phyloP scores from a whole-genome alignment of 2,329 filamentous ascomycete species.

The Pseudocercospora fuligena region DNA sequence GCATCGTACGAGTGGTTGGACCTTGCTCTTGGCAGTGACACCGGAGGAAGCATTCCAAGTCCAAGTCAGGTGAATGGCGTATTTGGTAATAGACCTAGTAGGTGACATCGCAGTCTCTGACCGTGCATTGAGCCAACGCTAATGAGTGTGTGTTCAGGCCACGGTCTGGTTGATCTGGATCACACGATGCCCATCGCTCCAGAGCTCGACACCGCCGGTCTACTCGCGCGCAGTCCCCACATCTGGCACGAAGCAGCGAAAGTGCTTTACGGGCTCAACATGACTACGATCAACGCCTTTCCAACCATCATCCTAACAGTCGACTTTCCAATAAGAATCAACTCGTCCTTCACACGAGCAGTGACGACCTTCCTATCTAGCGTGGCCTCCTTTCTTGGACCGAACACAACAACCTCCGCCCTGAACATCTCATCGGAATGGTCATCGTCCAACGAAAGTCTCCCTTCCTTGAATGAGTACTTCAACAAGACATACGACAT shows the following conservation, averaged over 20 bases:
- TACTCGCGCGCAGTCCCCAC: conserved; percentile 50
- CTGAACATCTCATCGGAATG: no score
- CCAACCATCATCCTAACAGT: conserved; percentile 2
- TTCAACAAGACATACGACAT: no score
- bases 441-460: no score
- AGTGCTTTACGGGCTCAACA: conserved; percentile 51
- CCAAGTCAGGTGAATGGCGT: conserved; percentile 53
- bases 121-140: no score
- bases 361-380: neutral
- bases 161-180: conserved; percentile 51
- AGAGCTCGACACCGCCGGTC: conserved; percentile 52
- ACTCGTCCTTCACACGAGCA: neutral
- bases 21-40: conserved; percentile 55
- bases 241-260: conserved; percentile 50
- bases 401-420: no score
- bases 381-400: no score
- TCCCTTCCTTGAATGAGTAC: no score
- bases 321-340: neutral
- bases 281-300: conserved; percentile 37
- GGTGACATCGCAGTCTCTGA: neutral
- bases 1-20: conserved; percentile 53
- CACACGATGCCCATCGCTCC: conserved; percentile 55
- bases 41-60: conserved; percentile 54
- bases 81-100: conserved; percentile 55
- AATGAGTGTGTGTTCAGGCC: conserved; percentile 27